Base-by-base conservation (phyloP, 257 asterid genomes). In the Parsonsia alboflavescens region DNA sequence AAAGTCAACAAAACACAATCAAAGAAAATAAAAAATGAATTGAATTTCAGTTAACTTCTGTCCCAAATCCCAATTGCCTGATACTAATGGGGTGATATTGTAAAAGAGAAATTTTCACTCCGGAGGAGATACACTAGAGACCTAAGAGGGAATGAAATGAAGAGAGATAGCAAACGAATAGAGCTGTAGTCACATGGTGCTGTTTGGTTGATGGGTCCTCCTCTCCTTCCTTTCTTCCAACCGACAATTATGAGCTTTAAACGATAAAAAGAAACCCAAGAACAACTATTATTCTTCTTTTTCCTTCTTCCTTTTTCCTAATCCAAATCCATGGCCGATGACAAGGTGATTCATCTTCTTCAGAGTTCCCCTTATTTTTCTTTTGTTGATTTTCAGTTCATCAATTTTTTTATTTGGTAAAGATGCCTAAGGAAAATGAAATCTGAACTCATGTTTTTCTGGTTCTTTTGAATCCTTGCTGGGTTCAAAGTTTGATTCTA, bases 141-240 rank as follows among this genome's bases (percentile, higher is more conserved):
- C n/a, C n/a, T 33, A 1, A 33, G 39, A 33, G 2, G 39, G 39
- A 33, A 33, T 33, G 24, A 1, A 44, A 30, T 5, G 19, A 24
- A 58, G 69, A 42, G 74, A 56, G 44, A 22, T 41, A 54, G 61
- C 61, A 73, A 86, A 82, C 54, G 79, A 59, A 62, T 66, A 46
- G 80, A 83, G 90, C 86, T 84, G 90, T 75, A 82, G 72, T 86
- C 97, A 92, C 93, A 90, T 89, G 97, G 88, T 84, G 87, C 83
- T 79, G 84, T 70, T 82, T 87, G 88, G 88, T 87, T 78, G 67
- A 74, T 82, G 85, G 83, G 80, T 85, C 75, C 84, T 83, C 74
- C 73, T 65, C 75, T 68, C 71, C 79, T 75, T 85, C 85, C 82
- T 79, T 83, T 83, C 81, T 83, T 77, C 80, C 79, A 76, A 80